phyloP scores from a whole-genome alignment of 169 alveolate species.

The Plasmodium malariae region DNA sequence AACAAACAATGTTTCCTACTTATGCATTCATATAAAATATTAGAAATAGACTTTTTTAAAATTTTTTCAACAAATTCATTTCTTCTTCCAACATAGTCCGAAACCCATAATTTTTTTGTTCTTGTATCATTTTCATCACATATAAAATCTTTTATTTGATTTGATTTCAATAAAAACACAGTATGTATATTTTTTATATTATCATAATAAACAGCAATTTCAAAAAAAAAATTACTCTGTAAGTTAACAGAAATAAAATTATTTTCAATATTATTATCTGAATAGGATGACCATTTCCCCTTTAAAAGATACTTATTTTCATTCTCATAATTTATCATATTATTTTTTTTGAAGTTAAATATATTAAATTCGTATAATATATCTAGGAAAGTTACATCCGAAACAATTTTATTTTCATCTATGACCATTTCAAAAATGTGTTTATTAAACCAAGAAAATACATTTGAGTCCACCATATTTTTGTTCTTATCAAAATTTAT shows the following conservation, averaged over 20 bases:
- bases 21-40: slow-evolving; percentile 55
- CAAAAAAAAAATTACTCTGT: slow-evolving; percentile 40
- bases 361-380: slow-evolving; percentile 57
- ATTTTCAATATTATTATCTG: not conserved
- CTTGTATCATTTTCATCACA: slow-evolving; percentile 1
- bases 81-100: slow-evolving; percentile 67
- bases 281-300: slow-evolving; percentile 27
- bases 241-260: slow-evolving; percentile 34
- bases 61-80: slow-evolving; percentile 54
- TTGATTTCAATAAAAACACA: slow-evolving; percentile 40
- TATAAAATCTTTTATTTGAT: slow-evolving; percentile 12
- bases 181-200: slow-evolving; percentile 40
- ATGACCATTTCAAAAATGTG: slow-evolving; percentile 43
- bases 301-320: slow-evolving; percentile 18
- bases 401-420: slow-evolving; percentile 33
- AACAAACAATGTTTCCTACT: slow-evolving; percentile 62
- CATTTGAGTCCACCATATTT: slow-evolving; percentile 24
- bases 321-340: not conserved
- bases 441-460: slow-evolving; percentile 54
- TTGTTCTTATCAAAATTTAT: slow-evolving; percentile 36
- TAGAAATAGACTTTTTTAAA: slow-evolving; percentile 50
- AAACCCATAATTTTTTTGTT: slow-evolving; percentile 44
- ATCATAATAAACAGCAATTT: slow-evolving; percentile 61
- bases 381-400: slow-evolving; percentile 59
- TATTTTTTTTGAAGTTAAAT: slow-evolving; percentile 25